Percentiles rank a stretch among this genome's conserved stretches.
These are phyloP conservation scores for Fusarium circinatum DNA, from an alignment of 2,329 filamentous ascomycete genomes.

Conservation along the genomic window DNA sequence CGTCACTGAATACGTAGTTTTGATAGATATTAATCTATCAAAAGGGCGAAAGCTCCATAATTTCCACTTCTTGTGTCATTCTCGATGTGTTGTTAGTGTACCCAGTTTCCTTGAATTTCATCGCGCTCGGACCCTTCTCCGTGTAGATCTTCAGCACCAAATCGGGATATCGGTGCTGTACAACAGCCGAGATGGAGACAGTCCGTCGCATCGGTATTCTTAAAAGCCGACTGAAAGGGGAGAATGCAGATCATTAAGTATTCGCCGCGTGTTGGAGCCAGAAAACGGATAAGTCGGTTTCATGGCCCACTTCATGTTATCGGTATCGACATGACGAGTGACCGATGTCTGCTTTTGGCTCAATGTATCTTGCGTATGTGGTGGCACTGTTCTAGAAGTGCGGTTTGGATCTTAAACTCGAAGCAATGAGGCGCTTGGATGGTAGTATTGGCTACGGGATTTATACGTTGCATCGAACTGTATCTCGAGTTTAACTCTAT, in stretches of 20 bases:
- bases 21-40: too few species aligned
- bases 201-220: not conserved
- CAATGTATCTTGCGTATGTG: not conserved
- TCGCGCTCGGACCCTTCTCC: not conserved
- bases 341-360: too few species aligned
- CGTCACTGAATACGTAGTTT: not conserved
- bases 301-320: not conserved
- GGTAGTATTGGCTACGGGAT: not conserved
- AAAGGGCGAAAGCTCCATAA: not conserved
- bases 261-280: not conserved
- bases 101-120: not conserved
- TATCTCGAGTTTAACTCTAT: not conserved
- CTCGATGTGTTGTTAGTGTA: not conserved
- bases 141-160: not conserved
- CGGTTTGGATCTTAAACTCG: not conserved
- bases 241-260: not conserved
- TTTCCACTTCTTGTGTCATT: not conserved
- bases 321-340: not conserved
- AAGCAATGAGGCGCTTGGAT: not conserved
- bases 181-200: not conserved
- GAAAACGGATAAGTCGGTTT: not conserved
- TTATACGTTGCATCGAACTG: not conserved
- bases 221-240: not conserved
- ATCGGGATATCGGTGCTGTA: not conserved
- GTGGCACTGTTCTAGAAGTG: fast-evolving